These are phyloP conservation scores for Phytophthora tentaculata DNA, from an alignment of 352 stramenopile species.

Conservation along the genomic window DNA sequence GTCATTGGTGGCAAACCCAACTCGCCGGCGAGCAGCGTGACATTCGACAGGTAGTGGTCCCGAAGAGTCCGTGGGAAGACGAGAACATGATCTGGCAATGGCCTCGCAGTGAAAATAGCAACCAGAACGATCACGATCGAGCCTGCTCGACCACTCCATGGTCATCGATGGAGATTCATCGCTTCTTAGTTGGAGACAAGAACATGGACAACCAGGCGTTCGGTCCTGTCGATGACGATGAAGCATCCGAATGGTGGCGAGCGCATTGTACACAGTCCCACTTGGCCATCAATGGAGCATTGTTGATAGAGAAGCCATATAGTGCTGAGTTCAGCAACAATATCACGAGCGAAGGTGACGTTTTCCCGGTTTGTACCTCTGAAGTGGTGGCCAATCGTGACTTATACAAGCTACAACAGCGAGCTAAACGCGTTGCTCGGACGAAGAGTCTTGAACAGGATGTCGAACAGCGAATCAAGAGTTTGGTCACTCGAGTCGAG, in stretches of 20 bases:
- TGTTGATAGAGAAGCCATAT: conserved; percentile 17
- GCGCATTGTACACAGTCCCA: conserved; percentile 63
- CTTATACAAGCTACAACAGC: conserved; percentile 48
- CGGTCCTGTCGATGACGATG: conserved; percentile 32
- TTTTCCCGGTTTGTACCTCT: conserved; percentile 44
- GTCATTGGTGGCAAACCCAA: conserved; percentile 58
- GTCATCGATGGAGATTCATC: conserved; percentile 41
- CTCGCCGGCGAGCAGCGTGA: conserved; percentile 52
- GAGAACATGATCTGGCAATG: conserved; percentile 59
- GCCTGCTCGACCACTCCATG: conserved; percentile 1
- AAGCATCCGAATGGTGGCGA: conserved; percentile 65
- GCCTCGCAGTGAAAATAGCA: conserved; percentile 28
- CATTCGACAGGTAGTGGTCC: conserved; percentile 49
- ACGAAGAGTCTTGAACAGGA: conserved; percentile 29
- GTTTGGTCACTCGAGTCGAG: conserved; percentile 33
- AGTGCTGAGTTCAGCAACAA: conserved; percentile 34
- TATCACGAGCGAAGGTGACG: conserved; percentile 23
- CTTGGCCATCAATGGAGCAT: conserved; percentile 25
- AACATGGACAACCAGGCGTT: not conserved
- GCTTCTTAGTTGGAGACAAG: conserved; percentile 40
- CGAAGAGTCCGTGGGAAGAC: conserved; percentile 52
- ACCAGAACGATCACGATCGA: conserved; percentile 11
- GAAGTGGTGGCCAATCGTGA: conserved; percentile 56
- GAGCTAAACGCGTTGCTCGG: conserved; percentile 15
- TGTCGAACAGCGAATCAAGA: conserved; percentile 26